Conservation (phyloP, 495 filamentous ascomycete genomes). For the Penicillium silybi region DNA sequence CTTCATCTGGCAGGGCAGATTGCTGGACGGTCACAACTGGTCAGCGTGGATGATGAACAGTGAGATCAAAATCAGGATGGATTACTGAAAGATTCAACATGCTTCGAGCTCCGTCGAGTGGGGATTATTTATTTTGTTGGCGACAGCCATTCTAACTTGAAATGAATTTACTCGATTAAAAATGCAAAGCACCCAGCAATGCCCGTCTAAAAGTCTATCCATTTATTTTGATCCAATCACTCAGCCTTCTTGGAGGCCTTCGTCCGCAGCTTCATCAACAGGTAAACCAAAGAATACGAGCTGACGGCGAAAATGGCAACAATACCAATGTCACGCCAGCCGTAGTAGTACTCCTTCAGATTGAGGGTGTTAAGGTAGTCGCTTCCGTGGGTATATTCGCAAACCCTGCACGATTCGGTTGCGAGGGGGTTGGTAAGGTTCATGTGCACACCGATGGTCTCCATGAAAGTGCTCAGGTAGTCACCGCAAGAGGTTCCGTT, state of each 20-base stretch:
- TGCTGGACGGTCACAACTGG: slow-evolving; percentile 8
- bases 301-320: slow-evolving; percentile 43
- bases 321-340: slow-evolving; percentile 43
- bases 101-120: no score
- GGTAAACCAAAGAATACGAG: slow-evolving; percentile 45
- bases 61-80: no score
- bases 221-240: slow-evolving; percentile 1
- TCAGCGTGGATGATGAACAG: background rate
- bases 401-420: slow-evolving; percentile 55
- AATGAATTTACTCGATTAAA: background rate
- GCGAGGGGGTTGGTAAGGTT: slow-evolving; percentile 50
- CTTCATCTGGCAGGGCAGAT: slow-evolving; percentile 19
- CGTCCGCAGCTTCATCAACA: slow-evolving; percentile 44
- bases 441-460: slow-evolving; percentile 42
- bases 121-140: no score
- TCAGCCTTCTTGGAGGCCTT: slow-evolving; percentile 42
- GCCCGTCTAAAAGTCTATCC: background rate
- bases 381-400: slow-evolving; percentile 41
- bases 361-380: slow-evolving; percentile 39
- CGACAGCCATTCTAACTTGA: background rate
- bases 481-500: slow-evolving; percentile 50
- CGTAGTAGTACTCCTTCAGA: slow-evolving; percentile 38
- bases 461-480: slow-evolving; percentile 54
- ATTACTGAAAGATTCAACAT: no score
- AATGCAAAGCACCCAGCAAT: background rate